Evolutionary conservation across 305 asterid genomes (phyloP).

Genomic region (Plantago lanceolata): DNA sequence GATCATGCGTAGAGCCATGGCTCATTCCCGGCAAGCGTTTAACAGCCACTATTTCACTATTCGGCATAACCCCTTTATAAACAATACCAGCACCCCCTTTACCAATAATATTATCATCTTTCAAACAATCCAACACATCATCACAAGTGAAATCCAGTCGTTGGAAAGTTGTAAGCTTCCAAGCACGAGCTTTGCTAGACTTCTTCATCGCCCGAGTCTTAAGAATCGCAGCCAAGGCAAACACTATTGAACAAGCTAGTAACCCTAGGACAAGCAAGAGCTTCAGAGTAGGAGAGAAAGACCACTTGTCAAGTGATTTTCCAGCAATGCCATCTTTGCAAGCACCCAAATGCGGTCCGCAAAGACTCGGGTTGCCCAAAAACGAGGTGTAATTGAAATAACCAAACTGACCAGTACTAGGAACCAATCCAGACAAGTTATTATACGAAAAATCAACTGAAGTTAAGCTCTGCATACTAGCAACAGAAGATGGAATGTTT

Average conservation of each 20-base stretch:
- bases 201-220: conserved; percentile 79
- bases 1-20: conserved; percentile 83
- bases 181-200: conserved; percentile 68
- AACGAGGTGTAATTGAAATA: conserved; percentile 76
- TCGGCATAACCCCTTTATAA: conserved; percentile 70
- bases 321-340: conserved; percentile 67
- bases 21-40: conserved; percentile 75
- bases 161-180: conserved; percentile 96
- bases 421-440: conserved; percentile 79
- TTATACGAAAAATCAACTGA: conserved; percentile 88
- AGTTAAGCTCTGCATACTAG: conserved; percentile 80
- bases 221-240: conserved; percentile 74
- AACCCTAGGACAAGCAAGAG: conserved; percentile 72
- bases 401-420: conserved; percentile 79
- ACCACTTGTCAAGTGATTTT: conserved; percentile 47
- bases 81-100: conserved; percentile 97
- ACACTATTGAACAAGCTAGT: conserved; percentile 75
- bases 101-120: conserved; percentile 88
- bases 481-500: conserved; percentile 61
- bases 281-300: conserved; percentile 74
- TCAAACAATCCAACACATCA: conserved; percentile 69
- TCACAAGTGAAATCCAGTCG: conserved; percentile 78
- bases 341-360: conserved; percentile 81
- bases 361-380: conserved; percentile 74
- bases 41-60: conserved; percentile 69